Conservation (phyloP, 2,329 filamentous ascomycete genomes). For the Westerdykella ornata region DNA sequence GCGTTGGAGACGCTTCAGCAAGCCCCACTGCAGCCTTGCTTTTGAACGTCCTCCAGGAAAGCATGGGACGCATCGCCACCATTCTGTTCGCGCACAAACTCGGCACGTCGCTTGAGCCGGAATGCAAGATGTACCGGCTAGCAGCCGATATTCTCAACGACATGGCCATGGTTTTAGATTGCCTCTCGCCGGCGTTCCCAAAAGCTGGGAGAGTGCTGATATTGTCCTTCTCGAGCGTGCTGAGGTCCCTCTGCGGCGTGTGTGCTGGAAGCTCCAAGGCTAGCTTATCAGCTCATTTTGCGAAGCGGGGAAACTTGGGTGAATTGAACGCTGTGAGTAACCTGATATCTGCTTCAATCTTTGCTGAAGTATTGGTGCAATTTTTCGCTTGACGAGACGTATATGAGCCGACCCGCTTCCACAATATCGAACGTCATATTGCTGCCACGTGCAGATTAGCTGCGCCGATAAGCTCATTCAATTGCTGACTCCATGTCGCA, state of each 20-base stretch:
- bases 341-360: not conserved
- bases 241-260: slow-evolving; percentile 73
- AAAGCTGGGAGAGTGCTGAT: slow-evolving; percentile 51
- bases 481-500: slow-evolving; percentile 24
- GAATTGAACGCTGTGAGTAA: slow-evolving; percentile 73
- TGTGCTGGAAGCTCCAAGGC: slow-evolving; percentile 87
- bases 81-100: slow-evolving; percentile 80
- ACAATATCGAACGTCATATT: slow-evolving; percentile 4
- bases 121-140: slow-evolving; percentile 84
- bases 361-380: slow-evolving; percentile 3
- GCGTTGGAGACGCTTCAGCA: slow-evolving; percentile 72
- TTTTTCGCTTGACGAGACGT: slow-evolving; percentile 9
- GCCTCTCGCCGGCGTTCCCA: slow-evolving; percentile 68
- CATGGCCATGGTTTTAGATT: slow-evolving; percentile 75
- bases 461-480: slow-evolving; percentile 11
- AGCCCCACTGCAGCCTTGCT: slow-evolving; percentile 76
- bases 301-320: slow-evolving; percentile 75
- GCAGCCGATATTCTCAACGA: slow-evolving; percentile 87
- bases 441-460: slow-evolving; percentile 10
- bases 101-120: slow-evolving; percentile 76
- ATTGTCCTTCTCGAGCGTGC: slow-evolving; percentile 54
- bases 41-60: slow-evolving; percentile 75
- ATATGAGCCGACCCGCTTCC: slow-evolving; percentile 9
- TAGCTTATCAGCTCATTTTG: slow-evolving; percentile 86
- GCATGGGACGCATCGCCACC: slow-evolving; percentile 72